phyloP scores from a whole-genome alignment of 768 basidiomycete genomes.

The Roridomyces roridus region DNA sequence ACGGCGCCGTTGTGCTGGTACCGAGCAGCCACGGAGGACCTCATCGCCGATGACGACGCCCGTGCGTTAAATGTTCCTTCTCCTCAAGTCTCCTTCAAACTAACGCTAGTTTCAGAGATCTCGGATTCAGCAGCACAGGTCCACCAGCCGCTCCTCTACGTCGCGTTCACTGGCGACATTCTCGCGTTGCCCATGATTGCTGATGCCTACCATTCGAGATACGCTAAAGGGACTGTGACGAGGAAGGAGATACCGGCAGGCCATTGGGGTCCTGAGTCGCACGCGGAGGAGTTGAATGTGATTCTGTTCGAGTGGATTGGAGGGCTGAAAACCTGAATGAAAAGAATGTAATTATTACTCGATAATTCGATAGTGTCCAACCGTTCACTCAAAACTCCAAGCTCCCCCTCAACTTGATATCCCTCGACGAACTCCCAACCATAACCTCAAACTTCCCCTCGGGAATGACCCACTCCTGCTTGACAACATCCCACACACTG shows the following conservation, averaged over 20 bases:
- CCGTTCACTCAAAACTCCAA: background rate
- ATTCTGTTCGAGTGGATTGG: constrained; percentile 5
- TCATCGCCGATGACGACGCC: too few relatives aligned
- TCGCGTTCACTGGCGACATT: too few relatives aligned
- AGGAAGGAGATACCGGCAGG: background rate
- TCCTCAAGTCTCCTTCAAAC: too few relatives aligned
- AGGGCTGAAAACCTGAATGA: too few relatives aligned
- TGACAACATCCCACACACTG: constrained; percentile 9
- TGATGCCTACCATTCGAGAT: background rate
- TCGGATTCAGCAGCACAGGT: too few relatives aligned
- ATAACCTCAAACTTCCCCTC: constrained; percentile 36
- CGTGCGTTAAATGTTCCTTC: too few relatives aligned
- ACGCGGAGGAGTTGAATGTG: constrained; percentile 5
- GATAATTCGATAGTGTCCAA: too few relatives aligned
- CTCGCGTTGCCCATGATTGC: too few relatives aligned
- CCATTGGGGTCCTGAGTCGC: constrained; percentile 1
- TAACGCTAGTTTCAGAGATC: too few relatives aligned
- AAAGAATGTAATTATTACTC: too few relatives aligned
- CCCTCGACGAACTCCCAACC: constrained; percentile 34
- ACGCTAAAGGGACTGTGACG: constrained; percentile 4
- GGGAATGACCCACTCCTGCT: constrained; percentile 38
- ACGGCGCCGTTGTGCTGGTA: constrained; percentile 41
- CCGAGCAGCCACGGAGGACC: constrained; percentile 31
- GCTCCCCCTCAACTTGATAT: constrained; percentile 23
- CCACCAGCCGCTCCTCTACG: too few relatives aligned